Evolutionary conservation across 148 eudicot species (phyloP).

Genomic region (Camellia lanceoleosa): DNA sequence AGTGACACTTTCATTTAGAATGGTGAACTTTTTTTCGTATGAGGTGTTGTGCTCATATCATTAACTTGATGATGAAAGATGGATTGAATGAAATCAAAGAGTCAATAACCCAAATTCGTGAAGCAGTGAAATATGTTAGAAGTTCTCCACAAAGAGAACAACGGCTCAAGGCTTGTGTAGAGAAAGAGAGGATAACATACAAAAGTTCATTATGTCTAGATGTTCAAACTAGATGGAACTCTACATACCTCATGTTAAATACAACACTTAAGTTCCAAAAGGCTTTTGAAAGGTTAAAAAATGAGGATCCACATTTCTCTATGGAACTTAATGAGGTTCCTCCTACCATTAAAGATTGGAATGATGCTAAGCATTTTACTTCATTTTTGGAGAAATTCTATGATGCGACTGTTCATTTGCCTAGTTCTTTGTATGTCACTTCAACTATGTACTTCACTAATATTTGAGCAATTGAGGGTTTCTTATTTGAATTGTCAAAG

Average conservation of each 20-base stretch:
- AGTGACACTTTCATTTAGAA: not conserved
- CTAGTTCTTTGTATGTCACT: too few relatives aligned
- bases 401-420: too few relatives aligned
- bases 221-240: not conserved
- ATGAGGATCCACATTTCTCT: not conserved
- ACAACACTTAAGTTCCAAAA: too few relatives aligned
- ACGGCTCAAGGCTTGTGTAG: not conserved
- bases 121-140: conserved; percentile 13
- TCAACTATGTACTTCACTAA: too few relatives aligned
- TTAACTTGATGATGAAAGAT: too few relatives aligned
- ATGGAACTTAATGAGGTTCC: not conserved
- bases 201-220: conserved; percentile 1
- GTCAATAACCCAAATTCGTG: not conserved
- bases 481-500: not conserved
- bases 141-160: conserved; percentile 12
- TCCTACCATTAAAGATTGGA: not conserved
- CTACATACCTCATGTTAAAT: too few relatives aligned
- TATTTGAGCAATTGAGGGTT: not conserved
- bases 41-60: conserved; percentile 14
- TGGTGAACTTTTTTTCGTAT: not conserved
- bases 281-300: not conserved
- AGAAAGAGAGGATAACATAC: not conserved
- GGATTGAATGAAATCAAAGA: too few relatives aligned
- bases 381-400: too few relatives aligned
- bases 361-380: not conserved